These are phyloP conservation scores for Pythium rhizo-oryzae DNA, from an alignment of 352 stramenopile species.

Conservation along the genomic window DNA sequence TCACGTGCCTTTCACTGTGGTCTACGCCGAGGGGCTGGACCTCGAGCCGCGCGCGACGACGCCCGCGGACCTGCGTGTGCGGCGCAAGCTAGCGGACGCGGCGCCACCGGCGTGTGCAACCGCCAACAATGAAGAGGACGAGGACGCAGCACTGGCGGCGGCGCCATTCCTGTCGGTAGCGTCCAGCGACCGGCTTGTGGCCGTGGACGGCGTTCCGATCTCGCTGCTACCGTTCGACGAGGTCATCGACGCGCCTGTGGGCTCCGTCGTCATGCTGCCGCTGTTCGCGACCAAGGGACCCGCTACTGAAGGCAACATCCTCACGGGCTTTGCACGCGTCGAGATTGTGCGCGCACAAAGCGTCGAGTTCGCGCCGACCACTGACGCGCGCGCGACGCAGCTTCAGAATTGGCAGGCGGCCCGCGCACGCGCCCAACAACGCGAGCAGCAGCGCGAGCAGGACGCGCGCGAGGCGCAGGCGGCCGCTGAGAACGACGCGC, in stretches of 20 bases:
- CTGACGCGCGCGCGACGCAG: slow-evolving; percentile 29
- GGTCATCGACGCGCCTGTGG: slow-evolving; percentile 41
- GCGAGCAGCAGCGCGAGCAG: slow-evolving; percentile 36
- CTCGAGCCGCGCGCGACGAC: slow-evolving; percentile 26
- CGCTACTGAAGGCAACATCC: slow-evolving; percentile 32
- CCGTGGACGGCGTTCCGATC: slow-evolving; percentile 47
- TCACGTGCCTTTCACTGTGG: slow-evolving; percentile 32
- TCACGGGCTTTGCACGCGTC: slow-evolving; percentile 62
- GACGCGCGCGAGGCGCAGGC: slow-evolving; percentile 40
- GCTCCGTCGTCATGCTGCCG: slow-evolving; percentile 47
- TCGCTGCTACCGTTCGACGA: slow-evolving; percentile 51
- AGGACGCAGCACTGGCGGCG: no score
- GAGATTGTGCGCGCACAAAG: slow-evolving; percentile 53
- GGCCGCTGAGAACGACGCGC: slow-evolving; percentile 36
- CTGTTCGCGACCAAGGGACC: slow-evolving; percentile 41
- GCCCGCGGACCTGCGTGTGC: slow-evolving; percentile 25
- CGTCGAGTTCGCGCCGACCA: slow-evolving; percentile 59
- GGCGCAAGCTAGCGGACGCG: slow-evolving; percentile 10
- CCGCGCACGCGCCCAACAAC: slow-evolving; percentile 31
- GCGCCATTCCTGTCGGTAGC: slow-evolving; percentile 32
- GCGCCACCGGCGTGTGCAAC: slow-evolving; percentile 8
- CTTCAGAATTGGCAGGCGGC: slow-evolving; percentile 41
- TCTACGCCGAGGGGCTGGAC: slow-evolving; percentile 16
- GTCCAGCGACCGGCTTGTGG: slow-evolving; percentile 47
- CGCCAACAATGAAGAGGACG: slow-evolving; percentile 15